Evolutionary conservation across 2,329 filamentous ascomycete species (phyloP).

Genomic region (Hymenotorrendiella dingleyae): DNA sequence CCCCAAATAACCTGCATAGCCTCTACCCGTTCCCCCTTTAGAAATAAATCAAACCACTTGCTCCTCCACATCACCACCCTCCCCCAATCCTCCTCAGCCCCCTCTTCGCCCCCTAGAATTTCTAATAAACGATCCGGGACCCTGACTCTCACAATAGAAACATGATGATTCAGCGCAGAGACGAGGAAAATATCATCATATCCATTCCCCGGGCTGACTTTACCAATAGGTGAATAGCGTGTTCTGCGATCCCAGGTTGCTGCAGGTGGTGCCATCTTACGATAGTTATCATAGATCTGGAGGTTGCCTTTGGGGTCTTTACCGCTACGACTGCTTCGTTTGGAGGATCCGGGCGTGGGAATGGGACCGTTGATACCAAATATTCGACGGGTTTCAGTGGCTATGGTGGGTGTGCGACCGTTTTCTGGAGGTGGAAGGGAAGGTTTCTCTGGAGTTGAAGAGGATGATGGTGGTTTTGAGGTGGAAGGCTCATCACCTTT

Average conservation of each 20-base stretch:
- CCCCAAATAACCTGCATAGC: slow-evolving; percentile 54
- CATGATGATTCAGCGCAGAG: slow-evolving; percentile 56
- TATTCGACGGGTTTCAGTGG: slow-evolving; percentile 15
- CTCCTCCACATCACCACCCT: slow-evolving; percentile 50
- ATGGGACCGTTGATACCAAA: slow-evolving; percentile 16
- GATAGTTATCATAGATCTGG: slow-evolving; percentile 58
- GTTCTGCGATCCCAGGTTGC: slow-evolving; percentile 56
- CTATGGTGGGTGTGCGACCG: slow-evolving; percentile 1
- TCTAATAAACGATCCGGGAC: slow-evolving; percentile 48
- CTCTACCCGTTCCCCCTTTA: slow-evolving; percentile 45
- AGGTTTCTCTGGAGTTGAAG: background rate
- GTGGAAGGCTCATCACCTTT: slow-evolving; percentile 11
- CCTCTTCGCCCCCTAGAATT: slow-evolving; percentile 45
- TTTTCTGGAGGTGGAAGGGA: background rate
- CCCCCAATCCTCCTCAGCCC: slow-evolving; percentile 40
- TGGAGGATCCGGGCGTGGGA: too few relatives aligned
- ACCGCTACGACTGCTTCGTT: slow-evolving; percentile 15
- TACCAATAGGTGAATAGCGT: slow-evolving; percentile 52
- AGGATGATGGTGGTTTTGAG: slow-evolving; percentile 1
- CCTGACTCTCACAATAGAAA: slow-evolving; percentile 52
- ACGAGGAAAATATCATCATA: slow-evolving; percentile 59
- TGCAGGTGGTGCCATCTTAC: slow-evolving; percentile 53
- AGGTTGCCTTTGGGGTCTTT: slow-evolving; percentile 37
- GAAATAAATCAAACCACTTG: slow-evolving; percentile 56
- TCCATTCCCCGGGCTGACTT: slow-evolving; percentile 34